phyloP scores from a whole-genome alignment of 257 asterid genomes.

The Mitragyna speciosa region DNA sequence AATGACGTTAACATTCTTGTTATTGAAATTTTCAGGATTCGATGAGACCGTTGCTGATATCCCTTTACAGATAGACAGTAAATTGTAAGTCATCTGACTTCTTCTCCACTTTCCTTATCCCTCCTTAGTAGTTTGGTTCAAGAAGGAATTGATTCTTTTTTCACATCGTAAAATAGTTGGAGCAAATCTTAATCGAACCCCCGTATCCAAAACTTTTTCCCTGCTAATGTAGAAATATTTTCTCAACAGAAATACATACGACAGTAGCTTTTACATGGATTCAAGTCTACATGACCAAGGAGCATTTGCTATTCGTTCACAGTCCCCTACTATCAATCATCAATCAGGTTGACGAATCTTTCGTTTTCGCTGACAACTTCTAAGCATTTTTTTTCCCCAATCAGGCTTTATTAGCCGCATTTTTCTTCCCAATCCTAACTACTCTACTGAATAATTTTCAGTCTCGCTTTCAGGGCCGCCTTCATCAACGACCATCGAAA shows the following conservation, averaged over 20 bases:
- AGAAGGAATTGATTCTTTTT: background rate
- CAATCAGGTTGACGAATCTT: slow-evolving; percentile 23
- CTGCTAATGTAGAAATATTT: background rate
- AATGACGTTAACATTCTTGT: background rate
- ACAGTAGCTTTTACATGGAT: slow-evolving; percentile 24
- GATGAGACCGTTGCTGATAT: background rate
- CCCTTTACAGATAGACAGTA: slow-evolving; percentile 9
- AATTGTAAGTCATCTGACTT: slow-evolving; percentile 8
- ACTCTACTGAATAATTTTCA: background rate
- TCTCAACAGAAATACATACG: slow-evolving; percentile 26
- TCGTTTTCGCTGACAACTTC: background rate
- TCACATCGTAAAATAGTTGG: background rate
- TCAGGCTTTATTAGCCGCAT: background rate
- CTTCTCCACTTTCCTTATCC: background rate
- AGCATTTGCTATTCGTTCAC: slow-evolving; percentile 5
- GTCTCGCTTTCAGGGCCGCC: slow-evolving; percentile 24
- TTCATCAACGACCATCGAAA: slow-evolving; percentile 9
- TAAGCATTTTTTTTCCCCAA: background rate
- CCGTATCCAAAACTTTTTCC: background rate
- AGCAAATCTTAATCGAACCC: background rate
- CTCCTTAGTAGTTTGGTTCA: background rate
- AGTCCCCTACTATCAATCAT: background rate
- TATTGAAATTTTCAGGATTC: slow-evolving; percentile 15
- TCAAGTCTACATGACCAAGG: slow-evolving; percentile 22
- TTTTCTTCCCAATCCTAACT: background rate